Base-by-base conservation (phyloP, 2,329 filamentous ascomycete species). In the Ophioceras dolichostomum region DNA sequence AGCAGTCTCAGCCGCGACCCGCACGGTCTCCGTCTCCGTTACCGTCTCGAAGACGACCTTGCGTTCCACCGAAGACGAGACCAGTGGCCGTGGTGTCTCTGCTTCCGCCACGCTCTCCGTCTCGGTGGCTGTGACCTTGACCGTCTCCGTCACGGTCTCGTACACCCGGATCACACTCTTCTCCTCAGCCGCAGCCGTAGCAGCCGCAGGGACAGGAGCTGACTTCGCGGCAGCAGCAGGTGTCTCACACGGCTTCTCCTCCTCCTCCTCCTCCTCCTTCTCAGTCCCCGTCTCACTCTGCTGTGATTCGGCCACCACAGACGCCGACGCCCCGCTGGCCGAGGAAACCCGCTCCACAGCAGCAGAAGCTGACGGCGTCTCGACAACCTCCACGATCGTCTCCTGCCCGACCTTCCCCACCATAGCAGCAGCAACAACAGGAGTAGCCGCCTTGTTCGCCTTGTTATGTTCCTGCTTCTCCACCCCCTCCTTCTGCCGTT, bases 41-140 rank as follows among this genome's bases (percentile, higher is more conserved):
- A 45, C 40, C 14, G 29, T 10, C 32, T 41, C 39, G 10, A 26
- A 7, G 8, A 26, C 22, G 8, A 7, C 8, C 34, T 43, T 17
- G 47, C 40, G 26, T 44, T 50, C 35, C 51, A 46, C 1, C 39
- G 40, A 6, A 53, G 45, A 10, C n/a, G n/a, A n/a, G n/a, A n/a
- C n/a, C n/a, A n/a, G n/a, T n/a, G n/a, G n/a, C n/a, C n/a, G n/a
- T n/a, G 29, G 21, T 8, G 29, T 20, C 32, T n/a, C 4, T 6
- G 21, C 24, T n/a, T n/a, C n/a, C 17, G 28, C 13, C 12, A 17
- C 36, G 12, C 28, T 32, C 29, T 37, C 22, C 6, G 35, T 37
- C 22, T 41, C 34, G 6, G 41, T 43, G 29, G 44, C 39, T 4
- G 44, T 45, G 21, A 37, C 41, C 24, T 43, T 41, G 38, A 46